phyloP scores from a whole-genome alignment of 441 rosid species.

The Euphorbia celastroides region DNA sequence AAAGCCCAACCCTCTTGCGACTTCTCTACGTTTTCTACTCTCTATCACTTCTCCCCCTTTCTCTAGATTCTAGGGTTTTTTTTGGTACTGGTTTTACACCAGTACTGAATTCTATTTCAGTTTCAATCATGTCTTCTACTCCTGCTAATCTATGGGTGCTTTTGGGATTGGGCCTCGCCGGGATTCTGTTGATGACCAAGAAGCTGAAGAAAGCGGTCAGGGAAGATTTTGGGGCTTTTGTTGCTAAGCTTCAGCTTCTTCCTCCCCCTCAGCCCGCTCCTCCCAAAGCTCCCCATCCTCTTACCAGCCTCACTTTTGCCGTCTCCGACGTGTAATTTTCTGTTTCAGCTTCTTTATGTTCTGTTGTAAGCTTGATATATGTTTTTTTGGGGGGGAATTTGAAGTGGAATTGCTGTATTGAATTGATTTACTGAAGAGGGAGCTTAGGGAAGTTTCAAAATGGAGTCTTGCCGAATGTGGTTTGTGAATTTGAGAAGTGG shows the following conservation, averaged over 20 bases:
- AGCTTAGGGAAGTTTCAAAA: neutral
- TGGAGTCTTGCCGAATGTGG: too few species aligned
- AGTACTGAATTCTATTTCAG: too few species aligned
- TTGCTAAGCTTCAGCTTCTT: slow-evolving; percentile 63
- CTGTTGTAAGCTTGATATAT: neutral
- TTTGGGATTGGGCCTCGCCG: slow-evolving; percentile 85
- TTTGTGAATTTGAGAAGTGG: too few species aligned
- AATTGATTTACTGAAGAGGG: neutral
- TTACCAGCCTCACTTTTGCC: slow-evolving; percentile 75
- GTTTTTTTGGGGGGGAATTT: neutral
- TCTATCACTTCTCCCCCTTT: neutral
- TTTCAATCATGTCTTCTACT: slow-evolving; percentile 32
- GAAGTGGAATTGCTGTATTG: neutral
- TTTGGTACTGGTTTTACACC: too few species aligned
- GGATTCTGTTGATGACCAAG: slow-evolving; percentile 54
- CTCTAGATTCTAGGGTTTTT: too few species aligned
- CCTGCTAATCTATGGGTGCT: slow-evolving; percentile 85
- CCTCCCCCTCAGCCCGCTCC: slow-evolving; percentile 99
- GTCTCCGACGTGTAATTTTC: slow-evolving; percentile 71
- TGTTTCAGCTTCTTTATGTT: neutral
- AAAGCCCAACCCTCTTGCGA: neutral
- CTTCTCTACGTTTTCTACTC: neutral
- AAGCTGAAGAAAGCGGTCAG: slow-evolving; percentile 57
- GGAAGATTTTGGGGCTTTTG: slow-evolving; percentile 90
- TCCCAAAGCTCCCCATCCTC: slow-evolving; percentile 97